Conservation (phyloP, 495 filamentous ascomycete genomes). For the Annulohypoxylon nitens region DNA sequence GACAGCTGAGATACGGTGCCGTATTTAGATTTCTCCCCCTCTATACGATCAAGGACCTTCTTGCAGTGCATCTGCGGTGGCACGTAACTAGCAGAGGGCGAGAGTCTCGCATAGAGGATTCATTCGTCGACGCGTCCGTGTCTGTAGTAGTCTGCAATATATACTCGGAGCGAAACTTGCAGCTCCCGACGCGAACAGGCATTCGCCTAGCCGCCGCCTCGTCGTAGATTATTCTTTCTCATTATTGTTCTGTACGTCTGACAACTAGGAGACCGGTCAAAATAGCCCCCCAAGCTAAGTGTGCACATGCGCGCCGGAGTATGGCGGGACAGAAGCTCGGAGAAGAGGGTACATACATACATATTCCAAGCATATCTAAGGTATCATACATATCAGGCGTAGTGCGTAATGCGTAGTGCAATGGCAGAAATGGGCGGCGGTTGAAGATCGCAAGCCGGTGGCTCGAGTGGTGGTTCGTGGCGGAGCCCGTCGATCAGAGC, state of each 20-base stretch:
- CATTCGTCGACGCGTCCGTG: slow-evolving; percentile 31
- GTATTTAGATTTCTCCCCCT: slow-evolving; percentile 21
- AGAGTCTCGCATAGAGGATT: slow-evolving; percentile 19
- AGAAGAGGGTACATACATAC: slow-evolving; percentile 30
- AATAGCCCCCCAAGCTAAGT: slow-evolving; percentile 7
- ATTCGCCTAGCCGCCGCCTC: slow-evolving; percentile 44
- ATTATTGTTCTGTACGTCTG: background rate
- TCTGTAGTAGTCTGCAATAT: slow-evolving; percentile 26
- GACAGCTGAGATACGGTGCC: slow-evolving; percentile 41
- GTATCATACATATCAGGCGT: slow-evolving; percentile 11
- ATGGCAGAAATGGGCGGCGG: slow-evolving; percentile 2
- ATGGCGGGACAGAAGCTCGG: slow-evolving; percentile 16
- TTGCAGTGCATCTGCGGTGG: slow-evolving; percentile 38
- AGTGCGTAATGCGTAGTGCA: slow-evolving; percentile 14
- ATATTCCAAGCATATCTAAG: slow-evolving; percentile 1
- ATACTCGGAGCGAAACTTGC: slow-evolving; percentile 44
- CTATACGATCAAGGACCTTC: slow-evolving; percentile 16
- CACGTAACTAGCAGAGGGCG: slow-evolving; percentile 23
- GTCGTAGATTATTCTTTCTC: slow-evolving; percentile 17
- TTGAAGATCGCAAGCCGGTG: slow-evolving; percentile 24
- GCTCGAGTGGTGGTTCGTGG: slow-evolving; percentile 16
- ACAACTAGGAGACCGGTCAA: background rate
- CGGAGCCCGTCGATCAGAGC: slow-evolving; percentile 40
- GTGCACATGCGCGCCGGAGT: slow-evolving; percentile 7
- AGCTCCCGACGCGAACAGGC: slow-evolving; percentile 29